Percentiles rank a stretch among this genome's conserved stretches.
Conservation (phyloP, 768 basidiomycete species). For the Russula foetens region DNA sequence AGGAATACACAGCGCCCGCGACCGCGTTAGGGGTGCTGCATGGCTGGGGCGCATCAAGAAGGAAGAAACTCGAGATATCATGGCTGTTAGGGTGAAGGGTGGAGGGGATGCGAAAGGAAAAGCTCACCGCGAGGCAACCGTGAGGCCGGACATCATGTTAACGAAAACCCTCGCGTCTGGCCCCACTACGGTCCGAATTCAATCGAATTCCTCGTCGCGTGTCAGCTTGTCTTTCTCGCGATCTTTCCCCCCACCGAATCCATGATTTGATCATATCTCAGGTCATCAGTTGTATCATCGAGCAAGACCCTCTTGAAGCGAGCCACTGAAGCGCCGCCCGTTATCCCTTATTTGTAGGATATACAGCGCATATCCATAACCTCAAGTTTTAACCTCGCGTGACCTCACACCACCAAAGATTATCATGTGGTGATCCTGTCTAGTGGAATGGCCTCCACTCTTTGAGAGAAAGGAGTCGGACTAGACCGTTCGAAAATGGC, state of each 20-base stretch:
- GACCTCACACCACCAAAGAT: background rate
- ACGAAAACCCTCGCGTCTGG: background rate
- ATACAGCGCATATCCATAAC: background rate
- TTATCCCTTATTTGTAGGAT: background rate
- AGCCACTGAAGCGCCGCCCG: background rate
- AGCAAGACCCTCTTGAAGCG: background rate
- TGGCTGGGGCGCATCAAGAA: background rate
- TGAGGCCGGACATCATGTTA: background rate
- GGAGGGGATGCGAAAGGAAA: background rate
- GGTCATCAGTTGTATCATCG: background rate
- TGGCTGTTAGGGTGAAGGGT: conserved; percentile 1
- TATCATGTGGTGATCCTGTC: background rate
- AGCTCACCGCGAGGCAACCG: conserved; percentile 11
- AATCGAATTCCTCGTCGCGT: background rate
- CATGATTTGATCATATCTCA: background rate
- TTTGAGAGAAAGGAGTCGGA: background rate
- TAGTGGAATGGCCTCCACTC: background rate
- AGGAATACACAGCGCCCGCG: background rate
- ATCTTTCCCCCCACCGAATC: background rate
- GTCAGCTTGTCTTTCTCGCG: background rate
- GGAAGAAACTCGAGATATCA: background rate
- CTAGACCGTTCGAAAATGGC: background rate
- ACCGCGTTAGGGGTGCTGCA: background rate
- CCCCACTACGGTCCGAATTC: conserved; percentile 3
- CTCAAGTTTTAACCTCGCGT: background rate